Evolutionary conservation across 129 eudicot genomes (phyloP).

Genomic region (Centaurea solstitialis): DNA sequence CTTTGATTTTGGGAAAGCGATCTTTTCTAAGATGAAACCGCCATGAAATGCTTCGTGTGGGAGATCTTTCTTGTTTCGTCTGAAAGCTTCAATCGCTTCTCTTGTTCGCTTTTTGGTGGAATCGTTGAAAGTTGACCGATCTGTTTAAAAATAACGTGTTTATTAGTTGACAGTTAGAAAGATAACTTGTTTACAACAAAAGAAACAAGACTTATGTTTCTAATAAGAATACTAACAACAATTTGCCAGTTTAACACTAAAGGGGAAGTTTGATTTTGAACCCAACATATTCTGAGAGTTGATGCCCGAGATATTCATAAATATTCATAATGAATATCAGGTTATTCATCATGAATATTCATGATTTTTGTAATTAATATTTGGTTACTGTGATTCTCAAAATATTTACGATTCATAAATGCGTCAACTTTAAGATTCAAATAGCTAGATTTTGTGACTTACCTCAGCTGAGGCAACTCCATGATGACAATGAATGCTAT

Average conservation of each 20-base stretch:
- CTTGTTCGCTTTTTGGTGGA: slow-evolving; percentile 68
- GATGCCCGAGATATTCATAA: not conserved
- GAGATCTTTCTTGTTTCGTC: slow-evolving; percentile 48
- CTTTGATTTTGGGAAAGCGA: slow-evolving; percentile 66
- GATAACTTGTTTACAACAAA: not conserved
- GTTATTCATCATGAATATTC: not conserved
- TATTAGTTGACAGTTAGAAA: not conserved
- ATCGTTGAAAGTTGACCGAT: slow-evolving; percentile 87
- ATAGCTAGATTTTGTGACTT: slow-evolving; percentile 7
- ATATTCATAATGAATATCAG: not conserved
- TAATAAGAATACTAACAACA: not conserved
- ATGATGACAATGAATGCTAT: slow-evolving; percentile 65
- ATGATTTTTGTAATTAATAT: not conserved
- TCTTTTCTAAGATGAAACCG: slow-evolving; percentile 82
- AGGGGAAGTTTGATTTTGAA: too few species aligned
- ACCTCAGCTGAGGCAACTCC: slow-evolving; percentile 82
- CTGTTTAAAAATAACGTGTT: slow-evolving; percentile 31
- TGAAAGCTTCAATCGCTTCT: slow-evolving; percentile 64
- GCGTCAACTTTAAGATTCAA: not conserved
- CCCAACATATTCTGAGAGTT: not conserved
- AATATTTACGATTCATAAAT: not conserved
- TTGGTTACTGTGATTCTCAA: not conserved
- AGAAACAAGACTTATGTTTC: not conserved
- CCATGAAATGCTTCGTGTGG: slow-evolving; percentile 77
- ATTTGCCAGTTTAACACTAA: too few species aligned